Percentiles rank a stretch among this genome's conserved stretches.
Evolutionary conservation across 768 basidiomycete species (phyloP).

Genomic region (Antrodiella citrinella): DNA sequence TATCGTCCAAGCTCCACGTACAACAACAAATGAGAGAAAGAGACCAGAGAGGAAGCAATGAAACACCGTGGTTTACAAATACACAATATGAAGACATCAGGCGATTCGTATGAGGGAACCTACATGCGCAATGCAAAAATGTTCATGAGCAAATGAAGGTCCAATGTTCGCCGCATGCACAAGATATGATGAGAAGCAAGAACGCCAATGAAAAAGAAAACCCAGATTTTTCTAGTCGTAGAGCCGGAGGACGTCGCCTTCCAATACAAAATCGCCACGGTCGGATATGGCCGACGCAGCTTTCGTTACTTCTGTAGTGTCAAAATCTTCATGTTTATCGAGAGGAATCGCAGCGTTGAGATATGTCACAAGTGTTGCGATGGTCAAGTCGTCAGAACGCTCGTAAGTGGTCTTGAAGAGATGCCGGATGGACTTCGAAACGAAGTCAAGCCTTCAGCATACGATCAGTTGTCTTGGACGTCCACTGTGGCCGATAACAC

Average conservation of each 20-base stretch:
- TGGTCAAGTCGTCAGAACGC: slow-evolving; percentile 55
- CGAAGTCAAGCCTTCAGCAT: slow-evolving; percentile 45
- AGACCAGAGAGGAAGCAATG: not conserved
- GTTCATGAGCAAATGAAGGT: not conserved
- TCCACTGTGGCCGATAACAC: slow-evolving; percentile 20
- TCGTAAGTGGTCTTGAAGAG: slow-evolving; percentile 66
- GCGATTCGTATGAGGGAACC: not conserved
- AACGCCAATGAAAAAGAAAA: not conserved
- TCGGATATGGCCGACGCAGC: slow-evolving; percentile 24
- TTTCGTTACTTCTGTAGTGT: slow-evolving; percentile 56
- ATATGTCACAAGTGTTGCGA: slow-evolving; percentile 61
- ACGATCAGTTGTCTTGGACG: slow-evolving; percentile 9
- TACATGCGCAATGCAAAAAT: slow-evolving; percentile 1
- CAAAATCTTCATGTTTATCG: slow-evolving; percentile 79
- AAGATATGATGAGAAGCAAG: not conserved
- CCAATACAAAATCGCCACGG: slow-evolving; percentile 21
- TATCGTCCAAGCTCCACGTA: not conserved
- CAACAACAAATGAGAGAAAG: not conserved
- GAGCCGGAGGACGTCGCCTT: slow-evolving; percentile 26
- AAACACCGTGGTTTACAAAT: not conserved
- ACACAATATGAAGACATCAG: not conserved
- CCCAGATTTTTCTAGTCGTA: not conserved
- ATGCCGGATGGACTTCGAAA: slow-evolving; percentile 51
- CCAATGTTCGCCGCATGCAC: not conserved
- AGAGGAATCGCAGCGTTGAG: slow-evolving; percentile 69